Percentiles rank a stretch among this genome's conserved stretches.
Evolutionary conservation across 225 moss, liverwort and hornwort genomes (phyloP).

Genomic region (Physcomitrellopsis africana): DNA sequence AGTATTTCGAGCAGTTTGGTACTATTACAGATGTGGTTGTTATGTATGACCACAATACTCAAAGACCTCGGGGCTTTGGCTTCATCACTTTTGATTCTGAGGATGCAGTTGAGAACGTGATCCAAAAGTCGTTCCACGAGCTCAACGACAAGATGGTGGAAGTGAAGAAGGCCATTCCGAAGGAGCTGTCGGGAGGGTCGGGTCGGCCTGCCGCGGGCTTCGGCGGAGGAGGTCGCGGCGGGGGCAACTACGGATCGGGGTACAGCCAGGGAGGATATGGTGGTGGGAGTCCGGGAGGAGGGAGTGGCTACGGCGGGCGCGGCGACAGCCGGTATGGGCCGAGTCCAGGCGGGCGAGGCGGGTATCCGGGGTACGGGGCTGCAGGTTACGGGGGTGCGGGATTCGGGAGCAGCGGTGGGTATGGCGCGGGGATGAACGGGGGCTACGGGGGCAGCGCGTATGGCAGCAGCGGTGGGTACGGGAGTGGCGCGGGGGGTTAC

Average conservation of each 20-base stretch:
- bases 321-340: conserved; percentile 87
- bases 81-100: conserved; percentile 99
- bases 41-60: conserved; percentile 99
- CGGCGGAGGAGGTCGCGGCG: conserved; percentile 63
- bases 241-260: conserved; percentile 77
- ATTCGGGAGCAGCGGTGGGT: conserved; percentile 85
- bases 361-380: conserved; percentile 72
- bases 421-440: conserved; percentile 86
- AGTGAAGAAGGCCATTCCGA: conserved; percentile 78
- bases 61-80: conserved; percentile 96
- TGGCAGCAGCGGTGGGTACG: conserved; percentile 77
- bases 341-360: conserved; percentile 72
- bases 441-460: conserved; percentile 91
- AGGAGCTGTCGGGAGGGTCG: conserved; percentile 66
- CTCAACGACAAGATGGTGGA: conserved; percentile 89
- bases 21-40: conserved; percentile 99
- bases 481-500: conserved; percentile 74
- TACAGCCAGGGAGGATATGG: conserved; percentile 86
- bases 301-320: conserved; percentile 89
- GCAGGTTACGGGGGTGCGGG: conserved; percentile 70
- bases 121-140: conserved; percentile 81
- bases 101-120: conserved; percentile 97
- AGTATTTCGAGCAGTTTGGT: conserved; percentile 99
- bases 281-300: conserved; percentile 72
- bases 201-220: conserved; percentile 58